Percentiles rank a stretch among this genome's conserved stretches.
Evolutionary conservation across 2,329 filamentous ascomycete species (phyloP).

Genomic region (Colletotrichum sansevieriae): DNA sequence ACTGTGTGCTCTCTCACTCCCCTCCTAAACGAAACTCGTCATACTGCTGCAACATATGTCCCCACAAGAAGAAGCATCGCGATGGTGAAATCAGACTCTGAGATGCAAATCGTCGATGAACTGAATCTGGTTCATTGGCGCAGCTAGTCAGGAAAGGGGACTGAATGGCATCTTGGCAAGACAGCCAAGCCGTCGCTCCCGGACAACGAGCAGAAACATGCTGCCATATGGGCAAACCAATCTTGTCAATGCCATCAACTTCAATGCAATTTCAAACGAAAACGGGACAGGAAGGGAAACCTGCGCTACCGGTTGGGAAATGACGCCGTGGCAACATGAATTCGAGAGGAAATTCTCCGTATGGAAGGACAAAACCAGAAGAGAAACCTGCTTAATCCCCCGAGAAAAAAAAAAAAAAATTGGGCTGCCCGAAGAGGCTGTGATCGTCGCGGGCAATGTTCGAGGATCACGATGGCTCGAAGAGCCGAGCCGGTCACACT

Average conservation of each 20-base stretch:
- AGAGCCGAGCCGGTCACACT: neutral
- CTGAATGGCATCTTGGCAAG: slow-evolving; percentile 4
- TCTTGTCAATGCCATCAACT: neutral
- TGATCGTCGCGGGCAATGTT: neutral
- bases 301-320: neutral
- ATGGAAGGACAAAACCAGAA: neutral
- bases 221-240: neutral
- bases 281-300: neutral
- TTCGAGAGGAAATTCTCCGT: neutral
- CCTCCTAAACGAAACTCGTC: too few species aligned
- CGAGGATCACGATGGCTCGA: too few species aligned
- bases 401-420: neutral
- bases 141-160: neutral
- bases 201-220: neutral
- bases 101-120: neutral
- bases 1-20: too few species aligned
- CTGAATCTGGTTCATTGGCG: too few species aligned
- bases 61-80: neutral
- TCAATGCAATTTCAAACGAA: neutral
- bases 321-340: neutral
- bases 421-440: neutral
- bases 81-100: neutral
- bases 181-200: neutral
- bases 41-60: too few species aligned
- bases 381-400: neutral